phyloP scores from a whole-genome alignment of 2,329 filamentous ascomycete genomes.

The Penicillium oxalicum region DNA sequence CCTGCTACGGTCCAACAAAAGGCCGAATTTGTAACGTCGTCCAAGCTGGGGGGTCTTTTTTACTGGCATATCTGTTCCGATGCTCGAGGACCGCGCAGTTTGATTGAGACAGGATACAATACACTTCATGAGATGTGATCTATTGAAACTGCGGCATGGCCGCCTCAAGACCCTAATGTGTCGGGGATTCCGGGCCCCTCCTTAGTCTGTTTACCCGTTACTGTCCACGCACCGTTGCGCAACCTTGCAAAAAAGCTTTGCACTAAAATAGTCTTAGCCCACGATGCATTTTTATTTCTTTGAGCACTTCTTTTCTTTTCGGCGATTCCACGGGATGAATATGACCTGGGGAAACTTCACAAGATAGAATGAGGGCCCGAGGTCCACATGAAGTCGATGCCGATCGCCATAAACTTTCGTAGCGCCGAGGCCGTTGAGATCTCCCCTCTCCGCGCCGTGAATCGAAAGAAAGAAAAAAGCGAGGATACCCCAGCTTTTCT shows the following conservation, averaged over 20 bases:
- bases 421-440: background rate
- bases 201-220: no score
- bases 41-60: constrained; percentile 67
- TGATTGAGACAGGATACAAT: constrained; percentile 56
- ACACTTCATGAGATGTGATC: constrained; percentile 44
- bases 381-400: constrained; percentile 7
- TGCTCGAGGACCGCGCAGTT: constrained; percentile 50
- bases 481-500: constrained; percentile 1
- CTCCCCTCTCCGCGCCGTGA: background rate
- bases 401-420: constrained; percentile 1
- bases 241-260: no score
- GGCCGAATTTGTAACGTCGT: constrained; percentile 65
- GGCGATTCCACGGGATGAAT: constrained; percentile 1
- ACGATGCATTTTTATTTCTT: no score
- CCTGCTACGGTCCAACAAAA: constrained; percentile 70
- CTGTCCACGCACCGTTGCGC: no score
- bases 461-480: background rate
- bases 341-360: no score
- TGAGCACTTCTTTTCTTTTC: background rate
- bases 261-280: no score
- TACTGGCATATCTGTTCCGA: constrained; percentile 78
- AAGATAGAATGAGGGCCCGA: constrained; percentile 1
- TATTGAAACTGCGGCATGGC: no score
- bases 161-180: no score
- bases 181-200: no score